Base-by-base conservation (phyloP, 257 asterid species). In the Lantana camara region DNA sequence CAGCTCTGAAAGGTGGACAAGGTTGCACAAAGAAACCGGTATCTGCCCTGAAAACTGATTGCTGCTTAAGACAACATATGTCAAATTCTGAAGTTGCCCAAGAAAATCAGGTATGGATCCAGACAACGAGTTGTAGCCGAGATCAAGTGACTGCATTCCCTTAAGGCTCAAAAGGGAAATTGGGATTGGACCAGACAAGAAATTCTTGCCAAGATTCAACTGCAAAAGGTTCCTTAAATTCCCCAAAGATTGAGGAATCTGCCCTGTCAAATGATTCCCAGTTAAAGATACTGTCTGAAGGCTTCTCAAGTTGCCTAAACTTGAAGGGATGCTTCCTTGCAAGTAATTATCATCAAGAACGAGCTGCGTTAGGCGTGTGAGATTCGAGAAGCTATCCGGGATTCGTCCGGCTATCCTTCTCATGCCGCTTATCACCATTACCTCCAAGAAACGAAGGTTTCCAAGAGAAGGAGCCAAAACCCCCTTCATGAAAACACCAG, bases 341-440 rank as follows among this genome's bases (percentile, higher is more conserved):
- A 93, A 52, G 3, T 83, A 73, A 62, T 93, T 90, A 19, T 83
- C 99, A 68, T 93, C 99, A 13, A 93, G 85, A 59, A 90, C 76
- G 4, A 93, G 94, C 4, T 80, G 84, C 37, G 84, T 70, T 47
- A 93, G 85, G 17, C 50, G 76, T 7, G 77, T 74, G 72, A 93
- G 90, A 46, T 85, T 85, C 6, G 84, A 72, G 58, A 90, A 77
- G 61, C 76, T 79, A 15, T 22, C 67, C 0, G 99, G 99, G 49
- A 93, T 77, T 0, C 24, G 32, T 2, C 96, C 99, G 0, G 55
- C 64, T 42, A 93, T 69, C 14, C 84, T 64, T 38, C 62, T 81
- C 99, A 93, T 87, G 22, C 99, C 99, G 49, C 85, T 90, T 19
- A 93, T 76, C 24, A 84, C 61, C 89, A 93, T 24, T 13, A 74